phyloP scores from a whole-genome alignment of 768 basidiomycete genomes.

The Leccinellum rugosiceps region DNA sequence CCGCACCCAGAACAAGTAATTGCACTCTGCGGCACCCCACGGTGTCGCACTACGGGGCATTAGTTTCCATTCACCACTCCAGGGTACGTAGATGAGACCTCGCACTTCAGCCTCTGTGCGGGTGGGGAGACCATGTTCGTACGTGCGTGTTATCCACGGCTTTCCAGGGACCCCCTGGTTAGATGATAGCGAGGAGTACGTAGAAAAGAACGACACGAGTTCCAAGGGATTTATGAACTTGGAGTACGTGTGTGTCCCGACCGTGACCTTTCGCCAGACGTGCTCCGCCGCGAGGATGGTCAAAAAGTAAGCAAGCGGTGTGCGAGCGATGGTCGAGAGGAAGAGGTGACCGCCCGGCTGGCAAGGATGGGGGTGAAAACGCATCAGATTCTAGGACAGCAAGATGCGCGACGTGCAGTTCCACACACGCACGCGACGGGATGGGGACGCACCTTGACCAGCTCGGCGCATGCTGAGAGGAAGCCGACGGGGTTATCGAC shows the following conservation, averaged over 20 bases:
- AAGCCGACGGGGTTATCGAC: constrained; percentile 90
- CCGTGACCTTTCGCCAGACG: constrained; percentile 71
- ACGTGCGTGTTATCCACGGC: constrained; percentile 61
- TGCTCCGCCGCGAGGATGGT: constrained; percentile 81
- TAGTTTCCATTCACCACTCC: constrained; percentile 67
- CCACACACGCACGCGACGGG: background rate
- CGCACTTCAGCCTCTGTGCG: constrained; percentile 75
- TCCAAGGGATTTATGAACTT: constrained; percentile 90
- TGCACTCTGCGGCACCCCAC: constrained; percentile 54
- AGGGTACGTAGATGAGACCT: constrained; percentile 73
- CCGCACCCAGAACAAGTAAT: constrained; percentile 87
- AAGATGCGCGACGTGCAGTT: background rate
- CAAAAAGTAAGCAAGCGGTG: constrained; percentile 65
- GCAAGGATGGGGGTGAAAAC: background rate
- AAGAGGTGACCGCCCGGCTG: constrained; percentile 96
- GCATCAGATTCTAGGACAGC: constrained; percentile 3
- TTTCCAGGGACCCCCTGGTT: constrained; percentile 7
- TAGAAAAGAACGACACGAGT: constrained; percentile 76
- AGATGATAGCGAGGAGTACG: constrained; percentile 38
- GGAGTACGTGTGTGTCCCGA: constrained; percentile 87
- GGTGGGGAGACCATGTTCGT: constrained; percentile 46
- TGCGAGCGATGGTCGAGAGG: constrained; percentile 92
- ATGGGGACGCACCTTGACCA: constrained; percentile 70
- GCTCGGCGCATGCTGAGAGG: constrained; percentile 72
- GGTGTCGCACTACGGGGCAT: constrained; percentile 51